phyloP scores from a whole-genome alignment of 352 stramenopile genomes.

The Lagenidium giganteum region DNA sequence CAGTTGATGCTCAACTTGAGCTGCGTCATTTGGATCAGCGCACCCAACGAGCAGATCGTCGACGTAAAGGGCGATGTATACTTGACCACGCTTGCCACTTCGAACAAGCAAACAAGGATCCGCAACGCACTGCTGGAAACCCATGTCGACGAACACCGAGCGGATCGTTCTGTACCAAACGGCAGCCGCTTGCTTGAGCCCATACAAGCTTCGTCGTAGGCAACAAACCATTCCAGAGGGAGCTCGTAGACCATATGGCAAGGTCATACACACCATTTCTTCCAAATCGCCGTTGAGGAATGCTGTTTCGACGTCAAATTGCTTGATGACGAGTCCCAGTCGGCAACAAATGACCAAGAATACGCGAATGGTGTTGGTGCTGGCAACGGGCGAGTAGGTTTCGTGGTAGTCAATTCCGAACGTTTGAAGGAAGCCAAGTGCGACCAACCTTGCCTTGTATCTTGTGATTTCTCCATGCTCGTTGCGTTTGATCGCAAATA shows the following conservation, averaged over 20 bases:
- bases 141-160: too few relatives aligned
- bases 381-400: constrained; percentile 5
- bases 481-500: constrained; percentile 4
- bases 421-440: constrained; percentile 6
- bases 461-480: constrained; percentile 1
- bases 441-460: constrained; percentile 6
- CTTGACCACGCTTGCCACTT: too few relatives aligned
- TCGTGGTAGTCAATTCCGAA: constrained; percentile 4
- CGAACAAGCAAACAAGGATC: too few relatives aligned
- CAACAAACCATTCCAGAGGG: constrained; percentile 1
- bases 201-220: constrained; percentile 7
- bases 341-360: constrained; percentile 1
- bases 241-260: not conserved
- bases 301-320: constrained; percentile 20
- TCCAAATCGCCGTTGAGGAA: constrained; percentile 17
- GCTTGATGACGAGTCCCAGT: constrained; percentile 7
- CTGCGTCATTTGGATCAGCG: not conserved
- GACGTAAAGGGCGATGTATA: constrained; percentile 12
- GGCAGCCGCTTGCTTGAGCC: constrained; percentile 6
- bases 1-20: not conserved
- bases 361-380: constrained; percentile 1
- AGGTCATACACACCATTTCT: constrained; percentile 10
- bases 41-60: constrained; percentile 11
- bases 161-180: constrained; percentile 5
- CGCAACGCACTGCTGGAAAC: too few relatives aligned